A percentile compares a stretch with the other conserved stretches of the same genome.
These are phyloP conservation scores for Punica granatum DNA, from an alignment of 345 rosid genomes.

Conservation along the genomic window DNA sequence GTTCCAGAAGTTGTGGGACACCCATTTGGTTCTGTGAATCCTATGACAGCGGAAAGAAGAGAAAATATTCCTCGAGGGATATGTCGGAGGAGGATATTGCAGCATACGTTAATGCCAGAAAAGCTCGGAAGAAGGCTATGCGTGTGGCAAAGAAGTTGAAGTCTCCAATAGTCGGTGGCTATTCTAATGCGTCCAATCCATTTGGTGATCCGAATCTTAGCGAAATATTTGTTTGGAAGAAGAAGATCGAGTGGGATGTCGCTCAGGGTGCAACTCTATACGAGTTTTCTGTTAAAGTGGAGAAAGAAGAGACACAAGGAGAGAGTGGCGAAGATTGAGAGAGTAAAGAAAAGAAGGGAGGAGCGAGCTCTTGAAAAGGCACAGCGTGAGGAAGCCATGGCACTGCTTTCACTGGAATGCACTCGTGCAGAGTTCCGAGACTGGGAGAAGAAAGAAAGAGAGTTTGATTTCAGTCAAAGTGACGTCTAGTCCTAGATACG, in stretches of 20 bases:
- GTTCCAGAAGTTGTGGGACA: no score
- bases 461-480: no score
- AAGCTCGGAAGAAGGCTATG: constrained; percentile 80
- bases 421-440: no score
- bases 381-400: no score
- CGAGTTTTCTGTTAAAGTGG: constrained; percentile 63
- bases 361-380: no score
- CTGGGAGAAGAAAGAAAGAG: no score
- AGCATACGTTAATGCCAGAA: constrained; percentile 64
- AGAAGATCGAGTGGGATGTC: constrained; percentile 89
- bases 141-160: constrained; percentile 8
- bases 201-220: neutral
- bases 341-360: no score
- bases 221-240: constrained; percentile 31
- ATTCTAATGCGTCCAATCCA: neutral
- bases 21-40: no score
- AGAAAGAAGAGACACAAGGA: constrained; percentile 70
- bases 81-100: constrained; percentile 56
- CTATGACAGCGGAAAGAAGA: constrained; percentile 33
- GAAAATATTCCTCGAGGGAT: constrained; percentile 33
- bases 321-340: no score
- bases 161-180: neutral
- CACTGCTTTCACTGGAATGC: no score
- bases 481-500: no score
- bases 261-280: constrained; percentile 59